Percentiles rank a stretch among this genome's conserved stretches.
phyloP scores from a whole-genome alignment of 108 stramenopile species.

The Aurantiochytrium sp. region DNA sequence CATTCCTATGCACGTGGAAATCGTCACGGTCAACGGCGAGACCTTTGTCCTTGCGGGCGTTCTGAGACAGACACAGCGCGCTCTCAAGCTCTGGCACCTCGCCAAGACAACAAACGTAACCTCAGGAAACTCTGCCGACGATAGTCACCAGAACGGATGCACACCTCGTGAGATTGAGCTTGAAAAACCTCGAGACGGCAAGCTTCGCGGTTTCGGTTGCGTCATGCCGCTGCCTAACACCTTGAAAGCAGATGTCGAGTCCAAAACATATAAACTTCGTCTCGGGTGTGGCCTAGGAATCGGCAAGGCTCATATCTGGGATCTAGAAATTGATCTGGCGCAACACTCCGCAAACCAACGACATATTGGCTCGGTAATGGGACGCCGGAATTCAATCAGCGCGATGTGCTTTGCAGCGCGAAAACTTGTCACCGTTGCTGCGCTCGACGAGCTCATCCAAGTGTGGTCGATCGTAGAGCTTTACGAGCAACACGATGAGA shows the following conservation, averaged over 20 bases:
- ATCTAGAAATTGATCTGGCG: not conserved
- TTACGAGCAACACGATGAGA: not conserved
- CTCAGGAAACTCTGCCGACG: not conserved
- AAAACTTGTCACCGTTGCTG: not conserved
- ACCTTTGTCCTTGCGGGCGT: not conserved
- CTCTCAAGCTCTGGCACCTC: not conserved
- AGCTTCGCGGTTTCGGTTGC: not conserved
- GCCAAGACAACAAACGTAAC: not conserved
- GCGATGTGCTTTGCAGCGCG: not conserved
- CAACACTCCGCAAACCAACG: not conserved
- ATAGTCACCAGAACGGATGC: not conserved
- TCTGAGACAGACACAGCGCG: not conserved
- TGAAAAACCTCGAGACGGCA: not conserved
- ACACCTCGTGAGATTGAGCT: not conserved
- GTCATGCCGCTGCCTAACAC: not conserved
- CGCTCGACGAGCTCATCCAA: not conserved
- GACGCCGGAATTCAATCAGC: not conserved
- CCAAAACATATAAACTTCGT: not conserved
- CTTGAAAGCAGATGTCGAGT: not conserved
- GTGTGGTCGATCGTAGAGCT: not conserved
- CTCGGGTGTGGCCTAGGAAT: not conserved
- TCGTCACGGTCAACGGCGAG: not conserved
- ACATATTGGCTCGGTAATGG: not conserved
- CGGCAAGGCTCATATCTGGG: slow-evolving; percentile 8
- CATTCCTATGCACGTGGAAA: not conserved